A percentile compares a stretch with the other conserved stretches of the same genome.
phyloP scores from a whole-genome alignment of 2,329 filamentous ascomycete species.

The Endocalyx cinctus region DNA sequence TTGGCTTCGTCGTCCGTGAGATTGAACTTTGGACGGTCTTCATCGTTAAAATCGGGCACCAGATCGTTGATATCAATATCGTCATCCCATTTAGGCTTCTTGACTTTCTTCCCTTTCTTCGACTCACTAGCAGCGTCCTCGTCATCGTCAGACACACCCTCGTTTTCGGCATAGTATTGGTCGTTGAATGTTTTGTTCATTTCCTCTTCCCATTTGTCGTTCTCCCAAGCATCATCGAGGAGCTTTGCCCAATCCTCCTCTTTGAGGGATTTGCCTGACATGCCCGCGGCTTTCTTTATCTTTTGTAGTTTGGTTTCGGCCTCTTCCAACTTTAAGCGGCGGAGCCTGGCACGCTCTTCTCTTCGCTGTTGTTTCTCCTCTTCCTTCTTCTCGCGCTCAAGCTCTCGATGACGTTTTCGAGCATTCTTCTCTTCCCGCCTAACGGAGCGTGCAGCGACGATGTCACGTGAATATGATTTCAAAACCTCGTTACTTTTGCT shows the following conservation, averaged over 20 bases:
- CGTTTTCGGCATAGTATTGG: constrained; percentile 74
- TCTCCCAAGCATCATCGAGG: constrained; percentile 83
- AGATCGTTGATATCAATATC: constrained; percentile 97
- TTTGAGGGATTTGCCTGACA: constrained; percentile 59
- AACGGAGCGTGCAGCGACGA: constrained; percentile 76
- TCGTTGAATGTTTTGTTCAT: constrained; percentile 88
- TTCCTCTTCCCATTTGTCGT: constrained; percentile 83
- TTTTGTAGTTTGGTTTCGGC: constrained; percentile 80
- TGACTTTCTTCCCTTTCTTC: constrained; percentile 60
- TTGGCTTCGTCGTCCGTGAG: constrained; percentile 51
- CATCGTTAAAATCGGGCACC: constrained; percentile 78
- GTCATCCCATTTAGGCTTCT: constrained; percentile 91
- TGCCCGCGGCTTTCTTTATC: constrained; percentile 84
- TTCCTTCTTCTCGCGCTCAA: constrained; percentile 72
- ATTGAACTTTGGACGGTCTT: constrained; percentile 49
- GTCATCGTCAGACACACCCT: constrained; percentile 58
- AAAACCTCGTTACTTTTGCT: constrained; percentile 82
- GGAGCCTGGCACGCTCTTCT: constrained; percentile 76
- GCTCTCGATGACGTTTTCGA: constrained; percentile 73
- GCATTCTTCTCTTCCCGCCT: constrained; percentile 76
- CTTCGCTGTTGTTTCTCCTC: constrained; percentile 70
- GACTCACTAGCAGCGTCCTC: constrained; percentile 45
- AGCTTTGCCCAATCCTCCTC: constrained; percentile 82
- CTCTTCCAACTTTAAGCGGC: constrained; percentile 87
- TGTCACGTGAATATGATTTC: constrained; percentile 83